Evolutionary conservation across 1,284 basidiomycete genomes (phyloP).

Genomic region (Pyrrhoderma noxium): DNA sequence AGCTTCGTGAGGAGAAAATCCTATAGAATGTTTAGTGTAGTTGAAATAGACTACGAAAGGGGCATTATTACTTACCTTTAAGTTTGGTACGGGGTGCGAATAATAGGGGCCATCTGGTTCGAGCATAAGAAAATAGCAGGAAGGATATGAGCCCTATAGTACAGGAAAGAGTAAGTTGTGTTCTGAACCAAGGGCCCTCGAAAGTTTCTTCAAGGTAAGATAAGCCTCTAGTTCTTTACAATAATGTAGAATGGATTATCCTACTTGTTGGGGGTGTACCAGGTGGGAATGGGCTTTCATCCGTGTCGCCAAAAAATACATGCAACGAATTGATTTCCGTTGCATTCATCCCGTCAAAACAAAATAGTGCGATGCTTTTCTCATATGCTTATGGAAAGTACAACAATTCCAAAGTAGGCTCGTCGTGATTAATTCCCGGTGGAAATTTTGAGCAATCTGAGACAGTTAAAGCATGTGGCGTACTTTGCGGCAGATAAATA

Average conservation of each 20-base stretch:
- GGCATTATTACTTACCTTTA: constrained; percentile 68
- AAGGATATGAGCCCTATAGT: constrained; percentile 77
- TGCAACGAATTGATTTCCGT: neutral
- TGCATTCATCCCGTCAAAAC: too few relatives aligned
- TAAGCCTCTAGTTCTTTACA: neutral
- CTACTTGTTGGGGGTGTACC: constrained; percentile 52
- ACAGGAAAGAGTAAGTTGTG: constrained; percentile 78
- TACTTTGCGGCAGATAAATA: too few relatives aligned
- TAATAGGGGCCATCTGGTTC: constrained; percentile 81
- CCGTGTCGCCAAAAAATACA: constrained; percentile 1
- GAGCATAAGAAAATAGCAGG: constrained; percentile 80
- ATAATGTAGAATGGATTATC: constrained; percentile 18
- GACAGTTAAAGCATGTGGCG: too few relatives aligned
- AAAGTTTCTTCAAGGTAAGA: constrained; percentile 46
- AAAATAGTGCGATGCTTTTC: too few relatives aligned
- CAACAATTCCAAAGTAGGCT: too few relatives aligned
- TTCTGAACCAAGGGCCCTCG: constrained; percentile 89
- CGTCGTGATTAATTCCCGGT: too few relatives aligned
- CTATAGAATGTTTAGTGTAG: constrained; percentile 34
- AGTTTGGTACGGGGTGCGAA: constrained; percentile 92
- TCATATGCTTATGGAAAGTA: too few relatives aligned
- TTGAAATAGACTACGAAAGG: constrained; percentile 19
- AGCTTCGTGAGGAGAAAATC: constrained; percentile 85
- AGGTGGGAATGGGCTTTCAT: constrained; percentile 34
- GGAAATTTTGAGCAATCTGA: too few relatives aligned